Base-by-base conservation (phyloP, 139 green algal genomes). In the Coelastrella sp. region DNA sequence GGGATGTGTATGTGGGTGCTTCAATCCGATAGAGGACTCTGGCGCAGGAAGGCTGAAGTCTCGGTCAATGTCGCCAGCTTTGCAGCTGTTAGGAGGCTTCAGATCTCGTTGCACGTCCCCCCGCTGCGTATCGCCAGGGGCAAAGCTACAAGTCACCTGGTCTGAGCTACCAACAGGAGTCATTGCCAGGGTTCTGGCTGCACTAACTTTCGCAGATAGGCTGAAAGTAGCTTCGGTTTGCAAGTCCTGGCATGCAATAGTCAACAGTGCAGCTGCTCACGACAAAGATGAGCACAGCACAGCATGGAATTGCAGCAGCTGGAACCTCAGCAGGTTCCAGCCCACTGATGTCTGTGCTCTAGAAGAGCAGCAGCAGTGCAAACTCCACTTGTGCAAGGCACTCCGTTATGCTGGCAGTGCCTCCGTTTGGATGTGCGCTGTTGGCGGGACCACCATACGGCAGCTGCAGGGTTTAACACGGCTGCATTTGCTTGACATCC, bases 371-470 rank as follows among this genome's bases (percentile, higher is more conserved):
- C 82, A 78, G 82, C 82, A 87, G 82, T 78, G 27, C 25, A 74
- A 78, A 63, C 66, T 88, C 66, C 84, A 88, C 65, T 68, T 65
- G 49, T 88, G 84, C 84, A 59, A 58, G 35, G 66, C 68, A 14
- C 20, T 88, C n/a, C 84, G 19, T n/a, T 57, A 63, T 80, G 84
- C 84, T 49, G 22, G 49, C 19, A 81, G 66, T 49, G 84, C 84
- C 12, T 14, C n/a, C 4, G 68, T 88, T 19, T 81, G 49, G 49
- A 66, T 66, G 49, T 60, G 68, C 15, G 49, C 66, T 25, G 66
- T 57, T 19, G 84, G 68, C 12, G 22, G 9, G 8, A 76, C 35
- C 8, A 88, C 84, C 4, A 17, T 88, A 9, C 19, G 22, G 58
- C 25, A 81, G 49, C 25, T 88, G 68, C 49, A 56, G 0, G 22